phyloP scores from a whole-genome alignment of 169 alveolate species.

The Plasmodium fragile region DNA sequence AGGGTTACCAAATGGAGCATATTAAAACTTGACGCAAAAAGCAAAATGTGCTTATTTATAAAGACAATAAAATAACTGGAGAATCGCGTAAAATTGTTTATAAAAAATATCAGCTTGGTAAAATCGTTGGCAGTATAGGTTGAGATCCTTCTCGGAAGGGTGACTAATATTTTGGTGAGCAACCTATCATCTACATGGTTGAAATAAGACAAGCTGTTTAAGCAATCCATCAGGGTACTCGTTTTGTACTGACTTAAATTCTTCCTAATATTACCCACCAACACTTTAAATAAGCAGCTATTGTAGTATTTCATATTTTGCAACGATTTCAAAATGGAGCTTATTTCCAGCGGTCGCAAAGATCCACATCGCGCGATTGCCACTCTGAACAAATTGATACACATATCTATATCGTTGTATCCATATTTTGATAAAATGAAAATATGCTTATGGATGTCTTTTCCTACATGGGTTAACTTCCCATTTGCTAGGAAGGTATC shows the following conservation, averaged over 20 bases:
- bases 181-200: conserved; percentile 28
- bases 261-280: conserved; percentile 4
- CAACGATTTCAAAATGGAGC: conserved; percentile 54
- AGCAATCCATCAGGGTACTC: conserved; percentile 34
- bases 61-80: conserved; percentile 36
- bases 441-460: conserved; percentile 34
- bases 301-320: conserved; percentile 48
- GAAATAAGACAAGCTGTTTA: conserved; percentile 40
- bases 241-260: conserved; percentile 70
- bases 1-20: conserved; percentile 22
- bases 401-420: conserved; percentile 27
- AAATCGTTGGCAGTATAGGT: conserved; percentile 48
- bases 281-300: conserved; percentile 31
- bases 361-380: background rate
- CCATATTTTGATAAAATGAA: conserved; percentile 51
- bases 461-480: background rate
- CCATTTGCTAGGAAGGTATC: background rate
- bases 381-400: conserved; percentile 17
- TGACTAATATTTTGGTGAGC: conserved; percentile 40
- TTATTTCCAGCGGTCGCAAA: conserved; percentile 40
- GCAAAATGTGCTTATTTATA: conserved; percentile 32
- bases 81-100: conserved; percentile 39
- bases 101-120: conserved; percentile 30
- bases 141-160: conserved; percentile 46
- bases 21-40: conserved; percentile 39